Evolutionary conservation across 2,329 filamentous ascomycete genomes (phyloP).

Genomic region (Teratosphaeria gauchensis): DNA sequence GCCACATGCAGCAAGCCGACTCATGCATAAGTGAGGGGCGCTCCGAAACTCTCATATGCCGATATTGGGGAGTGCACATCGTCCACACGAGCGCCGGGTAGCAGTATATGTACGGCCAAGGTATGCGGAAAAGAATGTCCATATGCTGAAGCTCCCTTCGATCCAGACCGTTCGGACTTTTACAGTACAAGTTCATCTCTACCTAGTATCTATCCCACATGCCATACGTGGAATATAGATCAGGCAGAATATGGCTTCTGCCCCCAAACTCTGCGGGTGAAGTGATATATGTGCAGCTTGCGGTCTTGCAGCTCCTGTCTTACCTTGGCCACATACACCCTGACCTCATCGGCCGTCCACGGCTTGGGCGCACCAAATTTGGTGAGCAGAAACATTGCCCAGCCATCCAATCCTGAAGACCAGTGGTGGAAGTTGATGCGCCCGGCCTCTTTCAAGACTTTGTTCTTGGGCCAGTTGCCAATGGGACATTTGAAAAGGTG

Average conservation of each 20-base stretch:
- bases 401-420: not conserved
- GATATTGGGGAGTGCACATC: not conserved
- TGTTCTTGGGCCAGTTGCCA: constrained; percentile 1
- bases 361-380: constrained; percentile 1
- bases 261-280: not conserved
- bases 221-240: not conserved
- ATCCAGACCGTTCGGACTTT: not conserved
- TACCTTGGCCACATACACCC: constrained; percentile 1
- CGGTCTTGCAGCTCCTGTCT: not conserved
- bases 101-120: not conserved
- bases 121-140: not conserved
- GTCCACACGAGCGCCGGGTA: not conserved
- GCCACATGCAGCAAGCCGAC: not conserved
- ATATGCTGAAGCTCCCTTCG: not conserved
- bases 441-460: constrained; percentile 1
- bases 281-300: constrained; percentile 1
- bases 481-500: constrained; percentile 1
- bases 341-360: constrained; percentile 1
- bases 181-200: not conserved
- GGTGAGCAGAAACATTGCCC: constrained; percentile 1
- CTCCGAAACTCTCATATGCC: not conserved
- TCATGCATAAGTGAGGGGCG: too few species aligned
- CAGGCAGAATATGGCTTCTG: not conserved
- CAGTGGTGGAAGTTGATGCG: constrained; percentile 2
- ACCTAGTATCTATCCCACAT: not conserved